Evolutionary conservation across 441 rosid species (phyloP).

Genomic region (Isatis lusitanica): DNA sequence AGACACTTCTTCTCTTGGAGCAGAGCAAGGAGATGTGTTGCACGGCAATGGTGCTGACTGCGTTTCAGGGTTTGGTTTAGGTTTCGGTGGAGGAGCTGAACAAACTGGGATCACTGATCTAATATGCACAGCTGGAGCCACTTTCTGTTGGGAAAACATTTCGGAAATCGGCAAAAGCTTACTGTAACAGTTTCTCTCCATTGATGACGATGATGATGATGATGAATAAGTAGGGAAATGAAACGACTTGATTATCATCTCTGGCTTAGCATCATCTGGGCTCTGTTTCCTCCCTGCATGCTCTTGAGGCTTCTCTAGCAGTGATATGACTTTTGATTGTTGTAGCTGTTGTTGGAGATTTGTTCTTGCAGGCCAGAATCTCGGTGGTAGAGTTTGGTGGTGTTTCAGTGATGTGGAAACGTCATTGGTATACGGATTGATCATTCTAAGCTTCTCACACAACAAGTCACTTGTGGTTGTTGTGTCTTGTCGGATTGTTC

Average conservation of each 20-base stretch:
- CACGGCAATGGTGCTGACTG: slow-evolving; percentile 7
- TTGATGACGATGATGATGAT: neutral
- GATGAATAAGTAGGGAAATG: slow-evolving; percentile 6
- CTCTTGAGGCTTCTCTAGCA: slow-evolving; percentile 38
- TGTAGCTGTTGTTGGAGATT: slow-evolving; percentile 21
- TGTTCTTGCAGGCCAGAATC: slow-evolving; percentile 39
- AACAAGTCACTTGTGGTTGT: slow-evolving; percentile 18
- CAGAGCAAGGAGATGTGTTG: slow-evolving; percentile 27
- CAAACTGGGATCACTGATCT: slow-evolving; percentile 82
- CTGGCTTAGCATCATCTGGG: slow-evolving; percentile 32
- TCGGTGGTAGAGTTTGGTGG: slow-evolving; percentile 49
- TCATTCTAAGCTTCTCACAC: slow-evolving; percentile 43
- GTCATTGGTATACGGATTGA: slow-evolving; percentile 51
- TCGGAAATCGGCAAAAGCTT: slow-evolving; percentile 23
- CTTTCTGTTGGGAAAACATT: slow-evolving; percentile 40
- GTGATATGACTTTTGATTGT: slow-evolving; percentile 25
- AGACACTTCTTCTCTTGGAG: slow-evolving; percentile 11
- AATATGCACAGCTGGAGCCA: slow-evolving; percentile 75
- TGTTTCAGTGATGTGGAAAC: slow-evolving; percentile 36
- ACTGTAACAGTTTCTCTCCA: slow-evolving; percentile 30
- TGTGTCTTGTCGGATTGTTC: slow-evolving; percentile 36
- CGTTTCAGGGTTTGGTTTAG: neutral
- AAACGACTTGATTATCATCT: slow-evolving; percentile 35
- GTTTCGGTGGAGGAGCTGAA: slow-evolving; percentile 54
- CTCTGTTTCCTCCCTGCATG: slow-evolving; percentile 44